A percentile compares a stretch with the other conserved stretches of the same genome.
Conservation (phyloP, 495 filamentous ascomycete genomes). For the Tetracladium setigerum region DNA sequence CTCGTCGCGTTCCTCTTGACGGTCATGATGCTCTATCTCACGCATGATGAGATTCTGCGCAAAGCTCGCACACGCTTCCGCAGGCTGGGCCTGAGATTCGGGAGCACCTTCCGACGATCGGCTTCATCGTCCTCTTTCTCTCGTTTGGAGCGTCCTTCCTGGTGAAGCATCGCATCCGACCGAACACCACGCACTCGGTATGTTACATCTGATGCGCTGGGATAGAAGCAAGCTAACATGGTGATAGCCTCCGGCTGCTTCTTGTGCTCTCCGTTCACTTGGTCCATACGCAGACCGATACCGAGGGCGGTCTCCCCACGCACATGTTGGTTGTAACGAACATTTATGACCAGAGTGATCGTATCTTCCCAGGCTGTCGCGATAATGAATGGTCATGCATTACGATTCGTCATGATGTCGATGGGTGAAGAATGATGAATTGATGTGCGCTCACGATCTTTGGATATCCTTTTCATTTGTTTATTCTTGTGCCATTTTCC, state of each 20-base stretch:
- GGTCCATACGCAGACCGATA: too few species aligned
- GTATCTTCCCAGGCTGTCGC: too few species aligned
- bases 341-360: neutral
- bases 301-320: neutral
- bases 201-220: neutral
- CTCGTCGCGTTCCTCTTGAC: constrained; percentile 4
- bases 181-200: neutral
- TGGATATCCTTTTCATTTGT: too few species aligned
- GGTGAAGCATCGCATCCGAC: neutral
- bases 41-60: constrained; percentile 4
- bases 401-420: too few species aligned
- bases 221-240: neutral
- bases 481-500: too few species aligned
- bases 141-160: constrained; percentile 5
- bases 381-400: too few species aligned
- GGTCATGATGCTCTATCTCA: constrained; percentile 2
- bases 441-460: too few species aligned
- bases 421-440: too few species aligned
- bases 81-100: neutral
- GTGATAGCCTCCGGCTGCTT: too few species aligned
- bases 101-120: constrained; percentile 4
- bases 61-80: neutral
- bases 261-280: too few species aligned
- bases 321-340: neutral
- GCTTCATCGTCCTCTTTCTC: constrained; percentile 7